Base-by-base conservation (phyloP, 441 rosid genomes). In the Pelargonium cotyledonis region DNA sequence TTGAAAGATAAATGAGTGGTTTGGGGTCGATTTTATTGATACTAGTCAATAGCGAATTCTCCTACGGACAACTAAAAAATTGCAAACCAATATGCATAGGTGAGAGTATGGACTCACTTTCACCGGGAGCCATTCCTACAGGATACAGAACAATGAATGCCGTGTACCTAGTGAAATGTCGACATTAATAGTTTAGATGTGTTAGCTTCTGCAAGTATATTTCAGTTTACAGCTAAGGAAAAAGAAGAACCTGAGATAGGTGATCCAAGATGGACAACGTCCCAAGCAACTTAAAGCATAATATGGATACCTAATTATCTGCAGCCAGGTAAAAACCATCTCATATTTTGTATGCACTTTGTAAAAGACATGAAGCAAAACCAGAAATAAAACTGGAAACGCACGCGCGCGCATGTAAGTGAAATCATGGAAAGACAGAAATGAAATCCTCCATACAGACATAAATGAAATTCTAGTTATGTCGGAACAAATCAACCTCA, bases 251-350 rank as follows among this genome's bases (percentile, higher is more conserved):
- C 96, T 85, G 82, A 93, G 82, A 81, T 89, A 88, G 47, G 89
- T 86, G 70, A 90, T 44, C 92, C 84, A 88, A 72, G 72, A 70
- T 3, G 92, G 96, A 73, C 88, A 88, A 41, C 65, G 77, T 71
- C 88, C 82, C 15, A 84, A 55, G 80, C 76, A 74, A 75, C 81
- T 83, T 63, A 80, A 70, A 75, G 92, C 88, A 87, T 88, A 89
- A 65, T 85, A 92, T 1, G 86, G 78, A 66, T 88, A 86, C 77
- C 96, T 84, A 62, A 91, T 90, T 65, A 88, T 77, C 96, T 88
- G 85, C 78, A 76, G 71, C 67, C 71, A 63, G 47, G 72, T 71
- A 35, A 41, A 14, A 23, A 65, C 44, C 63, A 71, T 64, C 11
- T 51, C 29, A 58, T 58, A 57, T 3, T 51, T 66, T 16, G 5